Evolutionary conservation across 129 eudicot genomes (phyloP).

Genomic region (Chrysanthemum lavandulifolium): DNA sequence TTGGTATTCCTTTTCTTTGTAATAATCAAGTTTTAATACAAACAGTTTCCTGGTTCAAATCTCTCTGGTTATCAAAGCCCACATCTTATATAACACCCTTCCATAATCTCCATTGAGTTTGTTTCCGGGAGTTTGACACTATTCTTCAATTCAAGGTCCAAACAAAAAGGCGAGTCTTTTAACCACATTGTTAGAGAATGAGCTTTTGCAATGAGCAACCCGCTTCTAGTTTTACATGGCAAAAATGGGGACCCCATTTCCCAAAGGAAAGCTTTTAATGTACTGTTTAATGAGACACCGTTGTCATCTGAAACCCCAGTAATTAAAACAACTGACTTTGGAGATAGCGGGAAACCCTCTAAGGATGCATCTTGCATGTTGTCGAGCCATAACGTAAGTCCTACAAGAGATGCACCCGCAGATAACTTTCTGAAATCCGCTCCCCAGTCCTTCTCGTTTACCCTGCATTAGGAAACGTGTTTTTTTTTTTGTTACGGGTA

Average conservation of each 20-base stretch:
- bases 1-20: no score
- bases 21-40: no score
- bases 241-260: constrained; percentile 99
- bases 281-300: constrained; percentile 69
- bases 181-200: constrained; percentile 95
- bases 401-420: constrained; percentile 97
- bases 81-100: constrained; percentile 19
- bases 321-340: constrained; percentile 86
- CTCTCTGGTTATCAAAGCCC: no score
- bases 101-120: constrained; percentile 64
- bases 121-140: constrained; percentile 50
- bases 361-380: constrained; percentile 98
- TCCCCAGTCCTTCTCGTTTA: constrained; percentile 97
- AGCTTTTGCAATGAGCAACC: constrained; percentile 82
- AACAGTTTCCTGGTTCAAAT: no score
- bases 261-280: constrained; percentile 83
- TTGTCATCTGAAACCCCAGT: constrained; percentile 87
- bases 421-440: constrained; percentile 95
- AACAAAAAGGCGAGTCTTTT: constrained; percentile 95
- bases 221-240: constrained; percentile 83
- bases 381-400: constrained; percentile 97
- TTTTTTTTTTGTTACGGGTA: background rate
- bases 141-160: constrained; percentile 90
- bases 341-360: constrained; percentile 84
- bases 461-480: constrained; percentile 47